Percentiles rank a stretch among this genome's conserved stretches.
These are phyloP conservation scores for Metschnikowia cerradonensis DNA, from an alignment of 805 yeast species.

Conservation along the genomic window DNA sequence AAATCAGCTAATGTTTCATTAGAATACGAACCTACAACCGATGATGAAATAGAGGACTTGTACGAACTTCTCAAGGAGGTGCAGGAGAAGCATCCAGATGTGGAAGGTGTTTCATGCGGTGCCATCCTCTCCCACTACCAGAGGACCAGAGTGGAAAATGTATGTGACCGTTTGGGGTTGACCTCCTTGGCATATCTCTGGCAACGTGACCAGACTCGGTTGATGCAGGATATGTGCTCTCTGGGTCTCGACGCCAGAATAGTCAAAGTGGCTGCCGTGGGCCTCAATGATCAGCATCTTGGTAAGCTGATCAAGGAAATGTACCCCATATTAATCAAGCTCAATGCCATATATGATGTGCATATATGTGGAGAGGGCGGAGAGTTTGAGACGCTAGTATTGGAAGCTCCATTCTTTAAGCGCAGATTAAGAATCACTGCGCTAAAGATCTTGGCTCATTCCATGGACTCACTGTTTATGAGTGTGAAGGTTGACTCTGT, in stretches of 20 bases:
- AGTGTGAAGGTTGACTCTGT: constrained; percentile 48
- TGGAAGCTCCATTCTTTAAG: constrained; percentile 83
- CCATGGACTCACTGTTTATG: constrained; percentile 71
- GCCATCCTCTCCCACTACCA: constrained; percentile 96
- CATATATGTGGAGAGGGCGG: constrained; percentile 99
- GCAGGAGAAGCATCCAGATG: constrained; percentile 54
- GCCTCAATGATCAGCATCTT: constrained; percentile 61
- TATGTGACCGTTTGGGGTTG: constrained; percentile 69
- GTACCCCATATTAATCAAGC: constrained; percentile 50
- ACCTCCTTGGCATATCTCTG: constrained; percentile 75
- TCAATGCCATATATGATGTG: constrained; percentile 69
- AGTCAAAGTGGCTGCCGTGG: constrained; percentile 91
- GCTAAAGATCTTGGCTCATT: constrained; percentile 39
- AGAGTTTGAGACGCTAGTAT: constrained; percentile 89
- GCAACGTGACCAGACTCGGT: constrained; percentile 79
- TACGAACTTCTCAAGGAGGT: constrained; percentile 50
- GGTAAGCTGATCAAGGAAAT: constrained; percentile 64
- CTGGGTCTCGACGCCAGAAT: constrained; percentile 73
- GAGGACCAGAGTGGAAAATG: constrained; percentile 88
- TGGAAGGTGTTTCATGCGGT: constrained; percentile 89
- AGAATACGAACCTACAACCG: constrained; percentile 62
- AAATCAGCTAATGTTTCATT: constrained; percentile 57
- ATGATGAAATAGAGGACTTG: constrained; percentile 89
- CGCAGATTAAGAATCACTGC: constrained; percentile 42
- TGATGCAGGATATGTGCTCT: constrained; percentile 77